A percentile compares a stretch with the other conserved stretches of the same genome.
Conservation (phyloP, 345 rosid genomes). For the Eucalyptus albens region DNA sequence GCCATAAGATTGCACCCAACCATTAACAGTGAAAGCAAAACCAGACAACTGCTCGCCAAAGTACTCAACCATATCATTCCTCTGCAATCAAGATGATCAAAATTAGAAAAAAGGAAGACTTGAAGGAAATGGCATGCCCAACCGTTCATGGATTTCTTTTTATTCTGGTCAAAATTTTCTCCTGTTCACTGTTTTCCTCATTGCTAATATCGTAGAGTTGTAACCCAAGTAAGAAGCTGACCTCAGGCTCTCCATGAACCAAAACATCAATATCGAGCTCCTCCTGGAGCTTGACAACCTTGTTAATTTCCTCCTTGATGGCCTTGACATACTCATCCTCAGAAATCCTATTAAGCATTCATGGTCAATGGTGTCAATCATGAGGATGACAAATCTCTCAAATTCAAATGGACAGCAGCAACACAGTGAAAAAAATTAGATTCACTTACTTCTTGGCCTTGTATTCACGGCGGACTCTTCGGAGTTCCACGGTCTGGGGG, state of each 20-base stretch:
- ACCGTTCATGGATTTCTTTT: background rate
- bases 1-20: constrained; percentile 99
- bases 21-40: constrained; percentile 85
- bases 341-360: constrained; percentile 52
- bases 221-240: constrained; percentile 3
- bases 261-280: constrained; percentile 95
- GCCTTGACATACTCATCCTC: constrained; percentile 80
- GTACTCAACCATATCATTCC: constrained; percentile 99
- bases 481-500: constrained; percentile 89
- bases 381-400: background rate
- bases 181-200: background rate
- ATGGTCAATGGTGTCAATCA: background rate
- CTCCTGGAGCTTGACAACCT: constrained; percentile 83
- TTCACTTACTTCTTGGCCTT: constrained; percentile 84
- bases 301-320: constrained; percentile 88
- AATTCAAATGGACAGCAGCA: background rate
- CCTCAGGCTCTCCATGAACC: constrained; percentile 99
- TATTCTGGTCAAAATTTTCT: background rate
- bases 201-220: background rate
- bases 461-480: constrained; percentile 98
- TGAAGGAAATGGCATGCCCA: background rate
- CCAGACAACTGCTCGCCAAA: constrained; percentile 96
- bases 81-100: constrained; percentile 24
- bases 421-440: background rate
- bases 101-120: background rate